phyloP scores from a whole-genome alignment of 345 rosid species.

The Toxicodendron radicans region DNA sequence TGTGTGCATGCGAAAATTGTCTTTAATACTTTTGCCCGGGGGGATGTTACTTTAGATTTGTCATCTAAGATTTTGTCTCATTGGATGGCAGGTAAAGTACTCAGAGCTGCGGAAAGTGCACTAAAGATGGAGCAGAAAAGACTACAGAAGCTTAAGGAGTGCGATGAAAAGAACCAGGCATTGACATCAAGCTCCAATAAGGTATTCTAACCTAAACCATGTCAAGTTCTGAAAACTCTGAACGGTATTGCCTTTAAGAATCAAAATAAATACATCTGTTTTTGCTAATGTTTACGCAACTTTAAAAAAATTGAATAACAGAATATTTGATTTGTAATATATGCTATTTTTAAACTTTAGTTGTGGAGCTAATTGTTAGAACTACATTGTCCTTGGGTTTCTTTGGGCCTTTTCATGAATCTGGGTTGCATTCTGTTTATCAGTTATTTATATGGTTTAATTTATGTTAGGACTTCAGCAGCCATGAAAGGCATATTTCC shows the following conservation, averaged over 20 bases:
- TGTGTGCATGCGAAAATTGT: neutral
- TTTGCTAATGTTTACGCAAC: neutral
- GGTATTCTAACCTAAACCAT: constrained; percentile 39
- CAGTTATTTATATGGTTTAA: constrained; percentile 17
- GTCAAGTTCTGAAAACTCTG: neutral
- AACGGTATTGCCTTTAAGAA: constrained; percentile 1
- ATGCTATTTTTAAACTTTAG: neutral
- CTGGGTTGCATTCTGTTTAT: constrained; percentile 16
- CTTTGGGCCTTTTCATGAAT: neutral
- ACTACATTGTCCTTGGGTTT: neutral
- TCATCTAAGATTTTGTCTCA: constrained; percentile 16
- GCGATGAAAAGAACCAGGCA: constrained; percentile 45
- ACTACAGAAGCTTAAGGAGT: constrained; percentile 60
- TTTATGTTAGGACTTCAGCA: constrained; percentile 57
- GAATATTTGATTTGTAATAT: neutral
- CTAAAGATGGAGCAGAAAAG: constrained; percentile 64
- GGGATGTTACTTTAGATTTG: neutral
- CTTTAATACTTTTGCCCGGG: neutral
- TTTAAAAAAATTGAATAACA: neutral
- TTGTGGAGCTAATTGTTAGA: neutral
- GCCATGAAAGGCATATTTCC: constrained; percentile 54
- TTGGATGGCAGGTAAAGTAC: constrained; percentile 40
- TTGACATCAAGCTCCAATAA: constrained; percentile 44
- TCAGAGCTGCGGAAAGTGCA: constrained; percentile 73
- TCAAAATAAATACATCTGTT: neutral